Evolutionary conservation across 1,139 yeast species (phyloP).

Genomic region (Candida tropicalis): DNA sequence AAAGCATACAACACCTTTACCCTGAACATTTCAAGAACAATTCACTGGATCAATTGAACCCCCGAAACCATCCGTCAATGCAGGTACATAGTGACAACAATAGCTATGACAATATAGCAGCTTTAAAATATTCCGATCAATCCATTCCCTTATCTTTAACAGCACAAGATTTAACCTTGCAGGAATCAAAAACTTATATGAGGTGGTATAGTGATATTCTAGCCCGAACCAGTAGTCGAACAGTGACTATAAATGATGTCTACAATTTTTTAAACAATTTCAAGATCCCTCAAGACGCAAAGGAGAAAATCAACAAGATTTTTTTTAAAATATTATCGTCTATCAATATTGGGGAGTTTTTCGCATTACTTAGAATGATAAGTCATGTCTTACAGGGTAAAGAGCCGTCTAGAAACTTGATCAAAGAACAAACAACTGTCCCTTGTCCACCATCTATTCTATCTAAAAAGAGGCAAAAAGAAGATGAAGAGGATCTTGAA

Average conservation of each 20-base stretch:
- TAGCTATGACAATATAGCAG: constrained; percentile 12
- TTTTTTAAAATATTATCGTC: constrained; percentile 53
- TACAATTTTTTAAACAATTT: constrained; percentile 66
- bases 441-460: constrained; percentile 73
- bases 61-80: constrained; percentile 4
- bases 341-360: constrained; percentile 73
- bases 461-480: constrained; percentile 53
- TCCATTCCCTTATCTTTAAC: constrained; percentile 62
- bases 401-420: constrained; percentile 53
- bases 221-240: constrained; percentile 55
- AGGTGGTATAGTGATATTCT: constrained; percentile 78
- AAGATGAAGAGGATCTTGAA: constrained; percentile 39
- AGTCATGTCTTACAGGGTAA: constrained; percentile 56
- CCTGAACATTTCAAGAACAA: constrained; percentile 18
- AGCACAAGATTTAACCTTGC: constrained; percentile 59
- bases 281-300: constrained; percentile 45
- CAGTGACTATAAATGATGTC: constrained; percentile 63
- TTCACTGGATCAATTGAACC: constrained; percentile 18
- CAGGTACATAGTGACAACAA: constrained; percentile 14
- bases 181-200: constrained; percentile 71
- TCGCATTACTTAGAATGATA: constrained; percentile 67
- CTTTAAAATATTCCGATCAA: constrained; percentile 8
- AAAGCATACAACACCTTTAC: constrained; percentile 13
- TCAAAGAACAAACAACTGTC: constrained; percentile 55
- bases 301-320: constrained; percentile 49